Conservation (phyloP, 768 basidiomycete species). For the Epithele typhae region DNA sequence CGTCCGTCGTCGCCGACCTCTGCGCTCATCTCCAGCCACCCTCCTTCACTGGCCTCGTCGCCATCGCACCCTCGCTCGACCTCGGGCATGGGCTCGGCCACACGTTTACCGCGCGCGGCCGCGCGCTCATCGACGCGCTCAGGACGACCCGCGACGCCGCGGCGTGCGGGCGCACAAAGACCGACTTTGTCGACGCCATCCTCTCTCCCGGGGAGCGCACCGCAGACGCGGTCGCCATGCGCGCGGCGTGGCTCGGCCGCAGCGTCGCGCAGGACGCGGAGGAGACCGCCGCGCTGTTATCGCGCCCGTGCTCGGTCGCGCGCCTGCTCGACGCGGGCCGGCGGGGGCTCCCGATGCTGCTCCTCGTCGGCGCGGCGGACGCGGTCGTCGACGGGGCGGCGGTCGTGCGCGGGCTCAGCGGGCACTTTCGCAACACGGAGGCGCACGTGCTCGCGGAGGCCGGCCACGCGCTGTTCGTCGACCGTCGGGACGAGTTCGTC, state of each 20-base stretch:
- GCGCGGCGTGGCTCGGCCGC: constrained; percentile 9
- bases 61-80: constrained; percentile 14
- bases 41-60: constrained; percentile 16
- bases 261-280: constrained; percentile 14
- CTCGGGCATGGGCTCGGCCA: constrained; percentile 9
- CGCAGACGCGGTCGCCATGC: constrained; percentile 1
- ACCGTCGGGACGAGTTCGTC: constrained; percentile 27
- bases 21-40: constrained; percentile 8
- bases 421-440: constrained; percentile 32
- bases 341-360: constrained; percentile 14
- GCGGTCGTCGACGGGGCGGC: constrained; percentile 12
- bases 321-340: constrained; percentile 12
- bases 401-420: constrained; percentile 24
- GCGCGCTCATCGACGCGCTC: constrained; percentile 6
- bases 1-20: constrained; percentile 15
- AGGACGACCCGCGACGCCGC: constrained; percentile 8
- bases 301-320: constrained; percentile 11
- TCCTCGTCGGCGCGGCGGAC: constrained; percentile 13
- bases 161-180: constrained; percentile 8
- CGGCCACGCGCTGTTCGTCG: constrained; percentile 31
- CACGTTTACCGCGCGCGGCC: constrained; percentile 9
- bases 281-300: constrained; percentile 1
- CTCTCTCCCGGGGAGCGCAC: constrained; percentile 3
- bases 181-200: constrained; percentile 12
- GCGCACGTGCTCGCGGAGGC: constrained; percentile 26